Evolutionary conservation across 768 basidiomycete genomes (phyloP).

Genomic region (Termitomyces sp.): DNA sequence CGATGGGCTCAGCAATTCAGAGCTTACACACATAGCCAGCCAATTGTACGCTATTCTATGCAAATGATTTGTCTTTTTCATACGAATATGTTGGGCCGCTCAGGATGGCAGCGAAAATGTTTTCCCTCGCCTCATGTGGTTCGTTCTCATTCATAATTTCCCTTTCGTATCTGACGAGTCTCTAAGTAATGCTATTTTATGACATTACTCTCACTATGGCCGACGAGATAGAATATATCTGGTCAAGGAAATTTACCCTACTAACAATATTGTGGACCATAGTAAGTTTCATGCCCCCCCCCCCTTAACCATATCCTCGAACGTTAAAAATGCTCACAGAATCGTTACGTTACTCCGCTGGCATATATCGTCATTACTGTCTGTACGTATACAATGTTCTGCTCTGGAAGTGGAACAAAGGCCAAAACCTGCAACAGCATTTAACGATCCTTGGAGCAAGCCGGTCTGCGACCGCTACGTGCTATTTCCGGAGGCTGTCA

Average conservation of each 20-base stretch:
- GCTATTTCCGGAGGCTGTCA: slow-evolving; percentile 30
- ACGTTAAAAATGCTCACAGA: slow-evolving; percentile 14
- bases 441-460: slow-evolving; percentile 23
- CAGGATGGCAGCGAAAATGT: slow-evolving; percentile 32
- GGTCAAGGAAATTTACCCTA: neutral
- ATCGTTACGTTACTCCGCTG: slow-evolving; percentile 31
- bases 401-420: neutral
- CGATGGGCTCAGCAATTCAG: neutral
- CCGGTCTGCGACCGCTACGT: slow-evolving; percentile 28
- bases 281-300: neutral
- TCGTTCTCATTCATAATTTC: neutral
- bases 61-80: neutral
- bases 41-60: neutral
- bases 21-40: neutral
- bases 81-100: neutral
- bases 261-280: neutral
- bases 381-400: slow-evolving; percentile 17
- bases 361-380: slow-evolving; percentile 30
- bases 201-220: neutral
- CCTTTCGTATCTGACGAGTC: neutral
- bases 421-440: neutral
- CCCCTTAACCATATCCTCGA: too few relatives aligned
- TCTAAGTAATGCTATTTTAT: slow-evolving; percentile 15
- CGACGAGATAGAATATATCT: neutral
- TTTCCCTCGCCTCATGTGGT: slow-evolving; percentile 33